phyloP scores from a whole-genome alignment of 73 alveolate genomes.

The Stentor coeruleus region DNA sequence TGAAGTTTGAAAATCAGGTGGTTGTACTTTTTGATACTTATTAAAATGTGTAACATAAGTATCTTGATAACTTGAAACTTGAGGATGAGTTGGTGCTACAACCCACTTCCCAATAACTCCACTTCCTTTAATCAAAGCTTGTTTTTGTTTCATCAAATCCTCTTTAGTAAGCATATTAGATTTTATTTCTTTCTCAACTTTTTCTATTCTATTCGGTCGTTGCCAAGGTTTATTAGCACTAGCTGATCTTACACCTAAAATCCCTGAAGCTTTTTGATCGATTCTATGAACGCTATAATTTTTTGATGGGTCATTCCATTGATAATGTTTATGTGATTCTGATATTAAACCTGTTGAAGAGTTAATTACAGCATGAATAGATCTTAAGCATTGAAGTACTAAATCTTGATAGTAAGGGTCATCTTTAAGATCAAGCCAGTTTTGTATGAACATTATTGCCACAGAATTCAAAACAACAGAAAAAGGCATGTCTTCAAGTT shows the following conservation, averaged over 20 bases:
- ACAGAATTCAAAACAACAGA: not conserved
- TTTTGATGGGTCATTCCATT: slow-evolving; percentile 16
- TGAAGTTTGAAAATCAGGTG: not conserved
- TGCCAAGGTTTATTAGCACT: slow-evolving; percentile 16
- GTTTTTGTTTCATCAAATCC: slow-evolving; percentile 6
- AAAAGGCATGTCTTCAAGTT: slow-evolving; percentile 15
- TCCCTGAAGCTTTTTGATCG: slow-evolving; percentile 3
- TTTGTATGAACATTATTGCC: slow-evolving; percentile 6
- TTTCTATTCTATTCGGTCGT: not conserved
- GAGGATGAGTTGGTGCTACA: slow-evolving; percentile 23
- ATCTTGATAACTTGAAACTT: slow-evolving; percentile 14
- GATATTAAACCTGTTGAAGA: slow-evolving; percentile 2
- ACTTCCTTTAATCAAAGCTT: slow-evolving; percentile 6
- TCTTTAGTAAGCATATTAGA: slow-evolving; percentile 18
- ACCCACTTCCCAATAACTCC: slow-evolving; percentile 26
- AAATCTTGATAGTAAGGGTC: slow-evolving; percentile 6
- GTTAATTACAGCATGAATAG: not conserved
- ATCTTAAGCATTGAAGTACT: slow-evolving; percentile 11
- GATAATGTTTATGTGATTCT: not conserved
- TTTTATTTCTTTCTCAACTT: not conserved
- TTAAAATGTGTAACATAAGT: slow-evolving; percentile 15
- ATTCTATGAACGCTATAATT: not conserved
- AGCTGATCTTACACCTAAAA: not conserved
- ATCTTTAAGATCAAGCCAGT: slow-evolving; percentile 15
- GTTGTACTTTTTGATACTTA: not conserved